phyloP scores from a whole-genome alignment of 306 rosid species.

The Sindora glabra region DNA sequence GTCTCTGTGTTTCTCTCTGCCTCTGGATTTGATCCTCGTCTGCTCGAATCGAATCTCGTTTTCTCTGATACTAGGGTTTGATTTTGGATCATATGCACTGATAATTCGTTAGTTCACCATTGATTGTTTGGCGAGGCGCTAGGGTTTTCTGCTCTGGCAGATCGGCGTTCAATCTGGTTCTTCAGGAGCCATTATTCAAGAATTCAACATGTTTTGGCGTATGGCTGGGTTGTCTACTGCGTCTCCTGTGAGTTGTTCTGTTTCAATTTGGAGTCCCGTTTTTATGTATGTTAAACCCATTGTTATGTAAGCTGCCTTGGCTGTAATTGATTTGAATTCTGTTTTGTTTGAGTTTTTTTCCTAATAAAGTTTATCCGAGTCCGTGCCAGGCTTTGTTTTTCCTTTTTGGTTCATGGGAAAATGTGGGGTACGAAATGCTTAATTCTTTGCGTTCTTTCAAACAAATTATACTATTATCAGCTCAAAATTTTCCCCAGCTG shows the following conservation, averaged over 20 bases:
- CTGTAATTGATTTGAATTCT: neutral
- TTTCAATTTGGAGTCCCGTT: neutral
- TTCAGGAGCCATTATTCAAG: conserved; percentile 1
- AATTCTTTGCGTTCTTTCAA: neutral
- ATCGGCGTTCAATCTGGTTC: conserved; percentile 42
- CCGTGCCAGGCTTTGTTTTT: conserved; percentile 2
- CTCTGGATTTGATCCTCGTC: conserved; percentile 45
- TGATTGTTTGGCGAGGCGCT: conserved; percentile 27
- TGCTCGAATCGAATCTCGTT: conserved; percentile 13
- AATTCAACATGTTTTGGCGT: conserved; percentile 92
- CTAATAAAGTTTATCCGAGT: neutral
- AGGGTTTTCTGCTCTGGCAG: conserved; percentile 73
- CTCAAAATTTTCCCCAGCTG: neutral
- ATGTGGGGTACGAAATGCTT: conserved; percentile 7
- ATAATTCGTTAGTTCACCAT: conserved; percentile 17
- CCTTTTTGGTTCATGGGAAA: conserved; percentile 10
- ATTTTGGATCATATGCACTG: neutral
- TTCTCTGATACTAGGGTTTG: conserved; percentile 50
- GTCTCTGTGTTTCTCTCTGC: neutral
- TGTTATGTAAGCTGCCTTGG: neutral
- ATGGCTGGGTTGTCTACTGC: conserved; percentile 97
- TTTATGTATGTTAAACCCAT: neutral
- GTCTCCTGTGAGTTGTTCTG: conserved; percentile 73
- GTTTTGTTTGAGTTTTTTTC: conserved; percentile 4
- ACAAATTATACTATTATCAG: neutral